phyloP scores from a whole-genome alignment of 106 monocot genomes.

The Dendrobium catenatum region DNA sequence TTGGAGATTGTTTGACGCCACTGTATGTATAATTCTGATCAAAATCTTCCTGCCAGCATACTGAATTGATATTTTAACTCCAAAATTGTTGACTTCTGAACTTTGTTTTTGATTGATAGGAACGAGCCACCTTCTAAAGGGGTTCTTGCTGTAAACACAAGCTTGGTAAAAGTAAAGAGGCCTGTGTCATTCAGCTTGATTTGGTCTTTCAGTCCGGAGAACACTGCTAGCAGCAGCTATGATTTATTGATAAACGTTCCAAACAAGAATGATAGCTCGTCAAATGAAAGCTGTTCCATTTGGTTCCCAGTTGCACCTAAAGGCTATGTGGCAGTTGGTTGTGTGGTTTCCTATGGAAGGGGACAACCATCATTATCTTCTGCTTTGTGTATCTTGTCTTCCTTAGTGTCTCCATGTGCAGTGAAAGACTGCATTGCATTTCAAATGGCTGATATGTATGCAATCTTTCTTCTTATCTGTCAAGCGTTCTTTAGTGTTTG shows the following conservation, averaged over 20 bases:
- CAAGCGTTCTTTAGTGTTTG: background rate
- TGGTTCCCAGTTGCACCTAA: slow-evolving; percentile 95
- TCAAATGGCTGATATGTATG: slow-evolving; percentile 34
- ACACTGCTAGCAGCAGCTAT: slow-evolving; percentile 9
- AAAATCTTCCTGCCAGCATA: background rate
- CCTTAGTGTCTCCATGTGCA: slow-evolving; percentile 62
- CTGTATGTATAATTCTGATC: slow-evolving; percentile 32
- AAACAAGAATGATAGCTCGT: slow-evolving; percentile 6
- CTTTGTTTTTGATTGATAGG: slow-evolving; percentile 24
- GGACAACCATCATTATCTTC: slow-evolving; percentile 63
- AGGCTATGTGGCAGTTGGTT: slow-evolving; percentile 89
- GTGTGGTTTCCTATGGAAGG: slow-evolving; percentile 61
- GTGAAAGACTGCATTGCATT: slow-evolving; percentile 83
- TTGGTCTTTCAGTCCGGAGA: slow-evolving; percentile 31
- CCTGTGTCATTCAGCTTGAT: slow-evolving; percentile 79
- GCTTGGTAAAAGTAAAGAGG: slow-evolving; percentile 78
- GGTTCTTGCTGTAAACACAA: slow-evolving; percentile 89
- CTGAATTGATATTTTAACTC: background rate
- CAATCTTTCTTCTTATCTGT: slow-evolving; percentile 3
- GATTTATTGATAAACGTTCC: slow-evolving; percentile 10
- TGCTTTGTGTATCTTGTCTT: slow-evolving; percentile 72
- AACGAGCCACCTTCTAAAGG: slow-evolving; percentile 88
- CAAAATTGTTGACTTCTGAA: background rate
- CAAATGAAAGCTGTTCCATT: slow-evolving; percentile 42
- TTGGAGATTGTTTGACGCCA: slow-evolving; percentile 94